Evolutionary conservation across 495 filamentous ascomycete genomes (phyloP).

Genomic region (Durotheca rogersii): DNA sequence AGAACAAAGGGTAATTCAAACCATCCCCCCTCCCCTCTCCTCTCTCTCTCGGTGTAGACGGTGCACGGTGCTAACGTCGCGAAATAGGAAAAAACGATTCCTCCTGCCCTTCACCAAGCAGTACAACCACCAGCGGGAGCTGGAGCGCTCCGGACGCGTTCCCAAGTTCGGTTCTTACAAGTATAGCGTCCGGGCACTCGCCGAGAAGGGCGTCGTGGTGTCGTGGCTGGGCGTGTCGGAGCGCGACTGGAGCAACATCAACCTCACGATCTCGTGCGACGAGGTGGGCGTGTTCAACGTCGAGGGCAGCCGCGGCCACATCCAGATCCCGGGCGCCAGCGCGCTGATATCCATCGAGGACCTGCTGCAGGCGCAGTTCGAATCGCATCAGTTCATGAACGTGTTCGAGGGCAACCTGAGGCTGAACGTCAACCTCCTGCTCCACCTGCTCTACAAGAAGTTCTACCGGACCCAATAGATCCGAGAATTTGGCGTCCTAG

Average conservation of each 20-base stretch:
- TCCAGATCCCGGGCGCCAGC: constrained; percentile 93
- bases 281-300: constrained; percentile 92
- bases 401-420: constrained; percentile 85
- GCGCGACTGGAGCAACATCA: constrained; percentile 85
- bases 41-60: too few relatives aligned
- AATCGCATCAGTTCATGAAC: constrained; percentile 90
- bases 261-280: constrained; percentile 91
- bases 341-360: constrained; percentile 90
- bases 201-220: constrained; percentile 91
- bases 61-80: constrained; percentile 12
- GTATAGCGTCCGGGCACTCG: constrained; percentile 84
- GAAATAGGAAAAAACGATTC: constrained; percentile 76
- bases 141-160: constrained; percentile 83
- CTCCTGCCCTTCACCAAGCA: constrained; percentile 97
- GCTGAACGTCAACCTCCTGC: constrained; percentile 91
- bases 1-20: constrained; percentile 83
- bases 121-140: constrained; percentile 96
- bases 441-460: constrained; percentile 97
- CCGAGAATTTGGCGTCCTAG: constrained; percentile 9
- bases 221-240: constrained; percentile 81
- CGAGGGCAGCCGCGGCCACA: constrained; percentile 87
- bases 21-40: too few relatives aligned
- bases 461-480: constrained; percentile 82
- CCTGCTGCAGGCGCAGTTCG: constrained; percentile 93
- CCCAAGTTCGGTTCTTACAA: constrained; percentile 98